phyloP scores from a whole-genome alignment of 116 monocot genomes.

The Cymodocea nodosa region DNA sequence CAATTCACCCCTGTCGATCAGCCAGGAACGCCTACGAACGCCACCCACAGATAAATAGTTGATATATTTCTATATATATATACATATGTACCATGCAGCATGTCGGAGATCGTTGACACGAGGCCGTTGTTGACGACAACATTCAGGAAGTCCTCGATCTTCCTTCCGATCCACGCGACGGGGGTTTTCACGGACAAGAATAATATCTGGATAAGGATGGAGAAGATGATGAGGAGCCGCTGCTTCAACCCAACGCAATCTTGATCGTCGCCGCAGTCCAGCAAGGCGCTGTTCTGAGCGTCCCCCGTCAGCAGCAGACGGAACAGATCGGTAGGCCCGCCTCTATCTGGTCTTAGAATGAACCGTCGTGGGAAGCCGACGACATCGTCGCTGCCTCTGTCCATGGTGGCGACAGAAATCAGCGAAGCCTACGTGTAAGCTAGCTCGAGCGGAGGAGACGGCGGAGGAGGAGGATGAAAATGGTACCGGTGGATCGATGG shows the following conservation, averaged over 20 bases:
- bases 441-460: background rate
- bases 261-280: slow-evolving; percentile 31
- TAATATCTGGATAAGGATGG: slow-evolving; percentile 44
- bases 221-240: slow-evolving; percentile 50
- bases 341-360: slow-evolving; percentile 52
- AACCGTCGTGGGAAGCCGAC: slow-evolving; percentile 3
- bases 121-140: slow-evolving; percentile 29
- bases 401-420: background rate
- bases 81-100: slow-evolving; percentile 20
- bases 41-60: background rate
- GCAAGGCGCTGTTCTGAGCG: slow-evolving; percentile 10
- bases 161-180: slow-evolving; percentile 19
- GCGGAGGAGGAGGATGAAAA: background rate
- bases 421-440: background rate
- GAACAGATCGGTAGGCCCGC: slow-evolving; percentile 24
- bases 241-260: slow-evolving; percentile 11
- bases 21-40: background rate
- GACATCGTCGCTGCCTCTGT: background rate
- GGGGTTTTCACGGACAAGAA: slow-evolving; percentile 21
- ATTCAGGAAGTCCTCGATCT: slow-evolving; percentile 37
- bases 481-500: background rate
- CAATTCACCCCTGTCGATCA: background rate
- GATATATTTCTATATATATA: background rate
- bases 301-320: slow-evolving; percentile 31
- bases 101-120: slow-evolving; percentile 11